These are phyloP conservation scores for Gynostemma pentaphyllum DNA, from an alignment of 306 rosid genomes.

Conservation along the genomic window DNA sequence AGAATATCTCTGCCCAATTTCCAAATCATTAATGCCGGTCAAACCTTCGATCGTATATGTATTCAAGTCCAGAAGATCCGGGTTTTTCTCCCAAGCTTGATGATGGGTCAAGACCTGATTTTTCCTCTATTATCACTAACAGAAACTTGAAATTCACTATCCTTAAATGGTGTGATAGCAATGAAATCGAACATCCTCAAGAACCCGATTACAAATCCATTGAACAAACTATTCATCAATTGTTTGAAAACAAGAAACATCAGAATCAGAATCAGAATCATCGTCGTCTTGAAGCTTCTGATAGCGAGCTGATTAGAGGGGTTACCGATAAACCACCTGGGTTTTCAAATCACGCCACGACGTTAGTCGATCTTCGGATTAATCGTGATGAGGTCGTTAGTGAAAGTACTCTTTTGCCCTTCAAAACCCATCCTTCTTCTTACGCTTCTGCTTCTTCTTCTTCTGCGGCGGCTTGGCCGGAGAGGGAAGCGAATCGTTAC, in stretches of 20 bases:
- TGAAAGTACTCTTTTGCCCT: constrained; percentile 39
- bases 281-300: neutral
- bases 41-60: constrained; percentile 69
- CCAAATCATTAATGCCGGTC: constrained; percentile 75
- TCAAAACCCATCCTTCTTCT: constrained; percentile 59
- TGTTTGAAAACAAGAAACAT: neutral
- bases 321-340: constrained; percentile 7
- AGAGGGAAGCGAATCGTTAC: constrained; percentile 19
- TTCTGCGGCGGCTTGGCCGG: constrained; percentile 39
- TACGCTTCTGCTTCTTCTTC: constrained; percentile 54
- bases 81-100: constrained; percentile 34
- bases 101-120: constrained; percentile 69
- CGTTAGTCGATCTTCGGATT: neutral
- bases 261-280: neutral
- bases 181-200: neutral
- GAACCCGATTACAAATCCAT: neutral
- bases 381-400: constrained; percentile 26
- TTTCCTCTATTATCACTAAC: constrained; percentile 54
- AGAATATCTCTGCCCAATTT: constrained; percentile 59
- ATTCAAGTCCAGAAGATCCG: constrained; percentile 45
- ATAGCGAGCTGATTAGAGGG: constrained; percentile 1
- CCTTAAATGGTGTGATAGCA: constrained; percentile 44
- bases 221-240: neutral
- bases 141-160: constrained; percentile 47
- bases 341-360: neutral